Conservation (phyloP, 2,329 filamentous ascomycete species). For the Hypoxylon sp. region DNA sequence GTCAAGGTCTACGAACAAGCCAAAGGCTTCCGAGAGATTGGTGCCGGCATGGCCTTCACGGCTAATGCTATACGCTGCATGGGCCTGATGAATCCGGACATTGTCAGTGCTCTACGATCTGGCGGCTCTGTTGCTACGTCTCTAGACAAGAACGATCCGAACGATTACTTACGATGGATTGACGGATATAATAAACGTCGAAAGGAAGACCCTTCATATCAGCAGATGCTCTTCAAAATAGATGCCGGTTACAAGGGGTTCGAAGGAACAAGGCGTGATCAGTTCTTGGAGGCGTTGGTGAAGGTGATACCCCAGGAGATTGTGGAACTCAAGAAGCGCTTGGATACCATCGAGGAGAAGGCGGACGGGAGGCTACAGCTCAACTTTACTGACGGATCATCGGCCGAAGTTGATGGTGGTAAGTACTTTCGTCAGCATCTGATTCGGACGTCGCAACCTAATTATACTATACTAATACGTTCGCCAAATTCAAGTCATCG, state of each 20-base stretch:
- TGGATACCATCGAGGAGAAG: constrained; percentile 52
- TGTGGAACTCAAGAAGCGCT: constrained; percentile 59
- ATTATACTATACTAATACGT: constrained; percentile 11
- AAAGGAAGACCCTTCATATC: constrained; percentile 39
- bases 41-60: constrained; percentile 50
- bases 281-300: constrained; percentile 65
- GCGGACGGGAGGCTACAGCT: constrained; percentile 53
- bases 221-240: constrained; percentile 39
- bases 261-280: constrained; percentile 59
- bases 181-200: constrained; percentile 45
- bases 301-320: constrained; percentile 61
- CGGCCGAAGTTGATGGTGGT: constrained; percentile 56
- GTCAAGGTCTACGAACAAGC: constrained; percentile 48
- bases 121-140: constrained; percentile 40
- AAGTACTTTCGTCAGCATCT: constrained; percentile 38
- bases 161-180: constrained; percentile 45
- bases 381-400: constrained; percentile 61
- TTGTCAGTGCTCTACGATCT: constrained; percentile 40
- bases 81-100: constrained; percentile 43
- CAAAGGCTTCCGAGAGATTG: constrained; percentile 47
- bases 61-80: constrained; percentile 46
- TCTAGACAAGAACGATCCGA: constrained; percentile 39
- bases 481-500: constrained; percentile 54
- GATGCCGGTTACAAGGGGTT: constrained; percentile 41
- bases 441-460: constrained; percentile 32